phyloP scores from a whole-genome alignment of 352 stramenopile species.

The Globisporangium parvum region DNA sequence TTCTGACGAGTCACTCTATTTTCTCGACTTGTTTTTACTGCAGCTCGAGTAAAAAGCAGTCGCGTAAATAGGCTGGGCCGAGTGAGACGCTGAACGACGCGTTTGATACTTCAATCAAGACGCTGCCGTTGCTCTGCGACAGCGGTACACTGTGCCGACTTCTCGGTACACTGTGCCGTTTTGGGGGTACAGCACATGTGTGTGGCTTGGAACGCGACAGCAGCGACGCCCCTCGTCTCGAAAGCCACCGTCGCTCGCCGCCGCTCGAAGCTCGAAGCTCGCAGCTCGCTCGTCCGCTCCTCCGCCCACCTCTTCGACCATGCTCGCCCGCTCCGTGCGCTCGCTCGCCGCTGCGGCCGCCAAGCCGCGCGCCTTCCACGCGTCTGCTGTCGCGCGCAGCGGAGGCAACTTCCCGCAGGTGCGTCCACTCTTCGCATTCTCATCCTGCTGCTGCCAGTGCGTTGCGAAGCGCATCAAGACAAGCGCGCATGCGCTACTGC shows the following conservation, averaged over 20 bases:
- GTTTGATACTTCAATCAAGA: not conserved
- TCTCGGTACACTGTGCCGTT: not conserved
- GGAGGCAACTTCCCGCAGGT: constrained; percentile 25
- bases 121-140: not conserved
- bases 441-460: not conserved
- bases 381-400: constrained; percentile 32
- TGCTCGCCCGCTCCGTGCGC: constrained; percentile 61
- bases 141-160: constrained; percentile 2
- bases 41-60: not conserved
- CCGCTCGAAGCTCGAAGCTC: too few species aligned
- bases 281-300: not conserved
- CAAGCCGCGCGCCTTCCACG: constrained; percentile 38
- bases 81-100: not conserved
- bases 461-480: not conserved
- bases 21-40: not conserved
- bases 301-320: constrained; percentile 14
- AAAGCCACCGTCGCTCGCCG: not conserved
- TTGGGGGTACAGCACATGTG: not conserved
- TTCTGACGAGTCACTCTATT: too few species aligned
- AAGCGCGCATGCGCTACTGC: not conserved
- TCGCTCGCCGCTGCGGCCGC: constrained; percentile 24
- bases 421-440: not conserved
- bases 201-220: not conserved
- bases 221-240: not conserved
- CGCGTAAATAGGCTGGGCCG: not conserved